phyloP scores from a whole-genome alignment of 306 rosid genomes.

The Vicia villosa region DNA sequence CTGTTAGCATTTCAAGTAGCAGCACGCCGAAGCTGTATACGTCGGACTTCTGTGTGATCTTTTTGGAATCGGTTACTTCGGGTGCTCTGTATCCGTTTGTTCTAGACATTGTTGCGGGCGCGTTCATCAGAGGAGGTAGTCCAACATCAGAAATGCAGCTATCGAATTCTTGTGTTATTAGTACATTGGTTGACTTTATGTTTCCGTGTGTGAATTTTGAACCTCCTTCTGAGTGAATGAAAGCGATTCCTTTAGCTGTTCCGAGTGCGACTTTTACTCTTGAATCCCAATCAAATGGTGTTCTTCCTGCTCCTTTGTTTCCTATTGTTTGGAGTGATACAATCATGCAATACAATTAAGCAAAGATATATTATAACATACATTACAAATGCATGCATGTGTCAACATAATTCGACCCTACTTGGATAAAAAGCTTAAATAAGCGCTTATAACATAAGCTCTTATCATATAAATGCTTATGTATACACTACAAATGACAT shows the following conservation, averaged over 20 bases:
- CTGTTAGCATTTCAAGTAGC: conserved; percentile 80
- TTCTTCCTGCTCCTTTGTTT: conserved; percentile 57
- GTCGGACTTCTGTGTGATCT: conserved; percentile 67
- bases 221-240: conserved; percentile 63
- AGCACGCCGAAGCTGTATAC: conserved; percentile 80
- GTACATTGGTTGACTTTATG: conserved; percentile 77
- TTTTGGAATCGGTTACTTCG: conserved; percentile 59
- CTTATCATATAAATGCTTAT: not conserved
- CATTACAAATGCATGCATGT: no score
- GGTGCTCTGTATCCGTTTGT: conserved; percentile 71
- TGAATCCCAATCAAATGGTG: conserved; percentile 71
- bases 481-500: not conserved
- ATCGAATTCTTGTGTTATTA: conserved; percentile 61
- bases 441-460: not conserved
- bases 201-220: conserved; percentile 67
- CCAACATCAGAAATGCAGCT: conserved; percentile 69
- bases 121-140: conserved; percentile 56
- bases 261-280: conserved; percentile 65
- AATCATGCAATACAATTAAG: not conserved
- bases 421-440: not conserved
- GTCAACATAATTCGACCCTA: not conserved
- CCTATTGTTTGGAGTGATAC: conserved; percentile 45
- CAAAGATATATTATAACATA: not conserved
- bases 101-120: conserved; percentile 60
- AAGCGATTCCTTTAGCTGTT: conserved; percentile 68